Base-by-base conservation (phyloP, 1,284 basidiomycete species). In the Ustilago trichophora region DNA sequence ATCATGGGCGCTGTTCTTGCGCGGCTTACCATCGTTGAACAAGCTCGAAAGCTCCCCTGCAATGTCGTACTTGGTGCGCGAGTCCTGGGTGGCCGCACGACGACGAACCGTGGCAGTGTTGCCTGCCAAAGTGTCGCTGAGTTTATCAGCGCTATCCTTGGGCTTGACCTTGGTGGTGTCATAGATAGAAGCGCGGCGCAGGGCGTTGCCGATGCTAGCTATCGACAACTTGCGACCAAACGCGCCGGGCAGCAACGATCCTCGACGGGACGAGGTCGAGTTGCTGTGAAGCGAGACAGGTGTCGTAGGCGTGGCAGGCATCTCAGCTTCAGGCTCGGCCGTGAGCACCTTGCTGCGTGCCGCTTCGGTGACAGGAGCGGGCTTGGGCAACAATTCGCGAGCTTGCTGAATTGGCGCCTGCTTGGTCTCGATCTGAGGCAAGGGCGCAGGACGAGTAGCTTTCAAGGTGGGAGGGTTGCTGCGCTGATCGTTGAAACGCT, bases 401-500 rank as follows among this genome's bases (percentile, higher is more conserved):
- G 29, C 18, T 43, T 35, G n/a, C 27, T 8, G 13, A 29, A 13
- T 40, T 19, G 41, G 19, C 18, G 35, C 45, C 4, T n/a, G 13
- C 13, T 41, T 24, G 21, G 13, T 16, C 2, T 38, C 8, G 16
- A 40, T 16, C 29, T 18, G 55, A 19, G 64, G 38, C 34, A 36
- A 29, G 12, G 56, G 56, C 4, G 63, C 63, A 3, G 51, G 26
- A 6, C 64, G 57, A 11, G 45, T 22, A 15, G 64, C 42, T 6
- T 47, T 34, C 24, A 60, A 45, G 38, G 19, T 57, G 16, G 64
- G 63, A 5, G 59, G 68, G 3, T 44, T 24, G 40, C 63, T 62
- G 19, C 72, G 60, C 45, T 73, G 72, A 16, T 73, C 64, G 25
- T 73, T 46, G 35, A 73, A 29, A 21, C 72, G 63, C 35, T 55